A percentile compares a stretch with the other conserved stretches of the same genome.
Conservation (phyloP, 176 grass and related monocot genomes). For the Avena eriantha region DNA sequence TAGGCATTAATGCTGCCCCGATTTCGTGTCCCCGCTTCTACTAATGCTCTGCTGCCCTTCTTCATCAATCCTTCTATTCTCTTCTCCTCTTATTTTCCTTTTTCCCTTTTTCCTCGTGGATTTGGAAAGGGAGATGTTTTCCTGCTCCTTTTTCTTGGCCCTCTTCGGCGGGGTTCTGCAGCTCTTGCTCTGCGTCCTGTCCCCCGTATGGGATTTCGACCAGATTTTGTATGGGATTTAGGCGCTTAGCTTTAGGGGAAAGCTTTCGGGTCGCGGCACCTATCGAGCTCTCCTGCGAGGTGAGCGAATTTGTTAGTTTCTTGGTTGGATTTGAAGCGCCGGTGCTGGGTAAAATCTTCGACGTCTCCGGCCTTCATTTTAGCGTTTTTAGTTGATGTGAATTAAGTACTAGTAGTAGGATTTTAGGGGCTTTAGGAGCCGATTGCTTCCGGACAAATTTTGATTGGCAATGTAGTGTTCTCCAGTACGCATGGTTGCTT, state of each 20-base stretch:
- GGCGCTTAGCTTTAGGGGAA: not conserved
- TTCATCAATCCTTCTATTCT: constrained; percentile 24
- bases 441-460: not conserved
- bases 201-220: constrained; percentile 41
- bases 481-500: constrained; percentile 9
- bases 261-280: not conserved
- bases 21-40: not conserved
- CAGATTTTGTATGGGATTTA: constrained; percentile 38
- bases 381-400: not conserved
- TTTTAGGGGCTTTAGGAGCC: constrained; percentile 36
- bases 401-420: not conserved
- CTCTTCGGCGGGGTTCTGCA: constrained; percentile 40
- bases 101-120: not conserved
- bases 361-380: not conserved
- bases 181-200: constrained; percentile 34
- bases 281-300: not conserved
- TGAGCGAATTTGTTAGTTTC: constrained; percentile 27
- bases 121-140: constrained; percentile 32
- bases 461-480: constrained; percentile 15
- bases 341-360: not conserved
- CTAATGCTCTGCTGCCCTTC: constrained; percentile 3
- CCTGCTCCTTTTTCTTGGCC: constrained; percentile 34
- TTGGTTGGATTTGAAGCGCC: constrained; percentile 29
- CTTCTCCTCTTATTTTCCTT: not conserved
- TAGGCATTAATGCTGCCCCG: constrained; percentile 49